These are phyloP conservation scores for Trichoderma polysporum DNA, from an alignment of 2,329 filamentous ascomycete genomes.

Conservation along the genomic window DNA sequence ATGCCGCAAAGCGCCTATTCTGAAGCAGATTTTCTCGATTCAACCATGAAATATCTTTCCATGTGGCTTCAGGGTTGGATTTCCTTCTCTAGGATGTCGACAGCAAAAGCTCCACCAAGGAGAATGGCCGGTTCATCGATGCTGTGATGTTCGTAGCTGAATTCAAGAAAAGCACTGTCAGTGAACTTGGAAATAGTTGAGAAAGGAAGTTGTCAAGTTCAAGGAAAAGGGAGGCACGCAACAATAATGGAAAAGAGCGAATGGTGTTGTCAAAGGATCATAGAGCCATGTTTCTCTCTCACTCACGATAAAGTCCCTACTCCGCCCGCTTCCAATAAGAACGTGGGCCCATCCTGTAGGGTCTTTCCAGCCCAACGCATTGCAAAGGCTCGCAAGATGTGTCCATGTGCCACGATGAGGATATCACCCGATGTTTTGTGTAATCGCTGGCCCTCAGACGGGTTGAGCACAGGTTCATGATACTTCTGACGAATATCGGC, in stretches of 20 bases:
- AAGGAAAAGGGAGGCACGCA: background rate
- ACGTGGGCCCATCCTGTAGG: slow-evolving; percentile 70
- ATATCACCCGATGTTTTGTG: slow-evolving; percentile 35
- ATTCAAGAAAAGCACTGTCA: background rate
- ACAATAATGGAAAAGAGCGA: background rate
- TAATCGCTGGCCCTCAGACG: slow-evolving; percentile 36
- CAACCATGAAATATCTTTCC: too few relatives aligned
- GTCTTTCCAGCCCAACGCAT: slow-evolving; percentile 79
- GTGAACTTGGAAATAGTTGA: background rate
- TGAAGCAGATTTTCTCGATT: background rate
- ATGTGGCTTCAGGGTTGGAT: background rate
- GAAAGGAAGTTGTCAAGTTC: background rate
- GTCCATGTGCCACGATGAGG: slow-evolving; percentile 80
- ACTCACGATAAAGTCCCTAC: slow-evolving; percentile 79
- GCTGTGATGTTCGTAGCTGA: slow-evolving; percentile 75
- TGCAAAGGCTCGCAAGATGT: slow-evolving; percentile 84
- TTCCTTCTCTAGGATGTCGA: slow-evolving; percentile 38
- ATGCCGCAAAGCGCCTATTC: background rate
- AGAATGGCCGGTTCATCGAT: slow-evolving; percentile 78
- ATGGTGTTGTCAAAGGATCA: background rate
- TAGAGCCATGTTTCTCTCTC: slow-evolving; percentile 8
- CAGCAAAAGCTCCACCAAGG: slow-evolving; percentile 69
- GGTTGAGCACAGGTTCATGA: slow-evolving; percentile 62
- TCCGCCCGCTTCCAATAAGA: slow-evolving; percentile 87
- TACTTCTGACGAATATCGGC: slow-evolving; percentile 66